These are phyloP conservation scores for Prunus mira DNA, from an alignment of 306 rosid species.

Conservation along the genomic window DNA sequence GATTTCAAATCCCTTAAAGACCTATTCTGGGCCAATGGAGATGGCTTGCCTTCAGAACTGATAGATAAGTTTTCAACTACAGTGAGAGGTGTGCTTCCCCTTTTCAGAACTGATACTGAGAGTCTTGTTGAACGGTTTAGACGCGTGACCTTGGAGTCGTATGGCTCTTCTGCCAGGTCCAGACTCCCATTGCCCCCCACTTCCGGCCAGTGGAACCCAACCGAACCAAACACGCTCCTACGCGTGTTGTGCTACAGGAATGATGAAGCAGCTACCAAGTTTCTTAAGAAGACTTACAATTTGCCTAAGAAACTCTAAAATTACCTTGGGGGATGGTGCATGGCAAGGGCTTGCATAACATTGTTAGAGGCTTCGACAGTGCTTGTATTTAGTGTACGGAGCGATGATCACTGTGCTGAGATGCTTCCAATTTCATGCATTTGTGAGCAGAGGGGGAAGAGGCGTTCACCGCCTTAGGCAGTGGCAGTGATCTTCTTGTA, in stretches of 20 bases:
- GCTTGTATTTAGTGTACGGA: slow-evolving; percentile 48
- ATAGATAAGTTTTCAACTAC: slow-evolving; percentile 75
- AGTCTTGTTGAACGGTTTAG: slow-evolving; percentile 73
- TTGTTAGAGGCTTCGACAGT: slow-evolving; percentile 25
- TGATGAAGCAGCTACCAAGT: slow-evolving; percentile 79
- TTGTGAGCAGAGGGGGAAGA: slow-evolving; percentile 11
- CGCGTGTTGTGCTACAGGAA: slow-evolving; percentile 88
- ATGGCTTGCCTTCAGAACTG: slow-evolving; percentile 85
- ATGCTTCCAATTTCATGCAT: neutral
- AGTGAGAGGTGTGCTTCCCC: slow-evolving; percentile 71
- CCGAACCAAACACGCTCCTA: slow-evolving; percentile 86
- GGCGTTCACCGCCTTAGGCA: slow-evolving; percentile 13
- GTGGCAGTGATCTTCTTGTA: slow-evolving; percentile 21
- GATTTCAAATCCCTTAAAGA: slow-evolving; percentile 80
- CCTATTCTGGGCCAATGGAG: slow-evolving; percentile 91
- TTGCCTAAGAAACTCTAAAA: slow-evolving; percentile 82
- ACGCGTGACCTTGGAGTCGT: slow-evolving; percentile 65
- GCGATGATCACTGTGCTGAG: slow-evolving; percentile 31
- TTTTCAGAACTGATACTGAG: slow-evolving; percentile 77
- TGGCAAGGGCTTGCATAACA: slow-evolving; percentile 18
- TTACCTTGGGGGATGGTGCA: slow-evolving; percentile 19
- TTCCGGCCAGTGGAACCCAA: slow-evolving; percentile 89
- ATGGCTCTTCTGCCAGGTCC: slow-evolving; percentile 79
- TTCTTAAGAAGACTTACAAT: slow-evolving; percentile 84
- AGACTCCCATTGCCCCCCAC: slow-evolving; percentile 93